Evolutionary conservation across 495 filamentous ascomycete genomes (phyloP), one percentile per base, ranked within the genome.

Genomic region (Filosporella fistucella): DNA sequence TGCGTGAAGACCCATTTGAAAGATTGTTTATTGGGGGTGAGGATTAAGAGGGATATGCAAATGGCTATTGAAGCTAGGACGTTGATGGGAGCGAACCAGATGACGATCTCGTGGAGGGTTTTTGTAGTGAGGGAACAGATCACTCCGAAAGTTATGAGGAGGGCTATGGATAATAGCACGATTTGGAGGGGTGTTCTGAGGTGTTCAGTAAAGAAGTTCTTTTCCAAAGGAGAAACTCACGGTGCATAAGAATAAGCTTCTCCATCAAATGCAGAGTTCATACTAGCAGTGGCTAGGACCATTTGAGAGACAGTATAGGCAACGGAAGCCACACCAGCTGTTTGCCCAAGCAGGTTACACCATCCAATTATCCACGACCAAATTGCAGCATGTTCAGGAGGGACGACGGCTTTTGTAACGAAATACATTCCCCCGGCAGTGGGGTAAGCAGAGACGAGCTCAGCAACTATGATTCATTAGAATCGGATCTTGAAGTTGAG

Each of bases 71-170:
- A 75, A 1, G 77, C 78, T 13, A 67, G 52, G 38, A 82, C 75
- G 62, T 87, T 87, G 47, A 86, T 84, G 0, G 83, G 83, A 7
- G 83, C 83, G 64, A 87, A 87, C 81, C 81, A 86, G 4, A 83
- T 60, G 21, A 86, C 67, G 25, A 83, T 78, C 23, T 70, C 67
- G 62, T 86, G 82, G 18, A 86, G 64, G 2, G 65, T 72, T 55
- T 74, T 81, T 0, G 83, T 86, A 0, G 77, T 80, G 46, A 86
- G 63, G 0, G 83, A 88, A 61, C 80, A 84, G 3, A 86, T 76
- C 8, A 74, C 59, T 2, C 83, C 83, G 50, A 83, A 72, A 1
- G 80, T 29, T 26, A 74, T 71, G 7, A 87, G 63, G 11, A 84
- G 57, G 3, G 71, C 60, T 40, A 85, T 75, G 2, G 82, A 71